phyloP scores from a whole-genome alignment of 495 filamentous ascomycete genomes.

The Trichocladium antarcticum region DNA sequence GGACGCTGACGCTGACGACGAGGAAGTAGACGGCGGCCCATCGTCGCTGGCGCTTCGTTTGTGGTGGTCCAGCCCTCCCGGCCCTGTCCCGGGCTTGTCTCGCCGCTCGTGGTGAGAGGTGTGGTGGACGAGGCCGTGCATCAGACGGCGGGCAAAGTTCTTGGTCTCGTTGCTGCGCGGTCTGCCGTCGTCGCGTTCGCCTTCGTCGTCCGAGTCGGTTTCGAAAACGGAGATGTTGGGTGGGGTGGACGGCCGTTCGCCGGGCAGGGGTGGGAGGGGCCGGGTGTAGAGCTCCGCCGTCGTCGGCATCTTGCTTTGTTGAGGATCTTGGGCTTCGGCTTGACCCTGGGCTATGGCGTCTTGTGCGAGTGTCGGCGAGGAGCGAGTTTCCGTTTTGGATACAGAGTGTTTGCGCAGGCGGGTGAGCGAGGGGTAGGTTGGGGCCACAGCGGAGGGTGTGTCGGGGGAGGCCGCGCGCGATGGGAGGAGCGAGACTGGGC shows the following conservation, averaged over 20 bases:
- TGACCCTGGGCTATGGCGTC: slow-evolving; percentile 8
- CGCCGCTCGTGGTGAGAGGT: background rate
- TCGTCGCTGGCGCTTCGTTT: slow-evolving; percentile 13
- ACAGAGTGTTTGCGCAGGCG: slow-evolving; percentile 12
- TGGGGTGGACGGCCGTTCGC: background rate
- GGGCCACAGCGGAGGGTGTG: slow-evolving; percentile 1
- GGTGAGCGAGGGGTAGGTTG: slow-evolving; percentile 3
- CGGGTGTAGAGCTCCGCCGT: background rate
- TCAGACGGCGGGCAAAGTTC: slow-evolving; percentile 12
- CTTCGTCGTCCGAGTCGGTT: slow-evolving; percentile 15
- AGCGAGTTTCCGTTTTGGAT: slow-evolving; percentile 12
- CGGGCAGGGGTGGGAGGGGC: slow-evolving; percentile 9
- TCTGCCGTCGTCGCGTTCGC: background rate
- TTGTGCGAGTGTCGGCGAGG: slow-evolving; percentile 12
- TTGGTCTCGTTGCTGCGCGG: background rate
- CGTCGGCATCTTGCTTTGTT: background rate
- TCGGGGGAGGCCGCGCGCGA: too few relatives aligned
- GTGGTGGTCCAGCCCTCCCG: too few relatives aligned
- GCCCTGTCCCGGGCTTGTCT: background rate
- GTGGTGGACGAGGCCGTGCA: slow-evolving; percentile 10
- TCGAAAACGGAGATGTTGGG: slow-evolving; percentile 20
- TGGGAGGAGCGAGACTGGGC: too few relatives aligned
- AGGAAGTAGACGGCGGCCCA: too few relatives aligned
- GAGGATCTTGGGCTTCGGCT: background rate
- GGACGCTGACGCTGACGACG: background rate